Evolutionary conservation across 495 filamentous ascomycete genomes (phyloP).

Genomic region (Tuber brumale): DNA sequence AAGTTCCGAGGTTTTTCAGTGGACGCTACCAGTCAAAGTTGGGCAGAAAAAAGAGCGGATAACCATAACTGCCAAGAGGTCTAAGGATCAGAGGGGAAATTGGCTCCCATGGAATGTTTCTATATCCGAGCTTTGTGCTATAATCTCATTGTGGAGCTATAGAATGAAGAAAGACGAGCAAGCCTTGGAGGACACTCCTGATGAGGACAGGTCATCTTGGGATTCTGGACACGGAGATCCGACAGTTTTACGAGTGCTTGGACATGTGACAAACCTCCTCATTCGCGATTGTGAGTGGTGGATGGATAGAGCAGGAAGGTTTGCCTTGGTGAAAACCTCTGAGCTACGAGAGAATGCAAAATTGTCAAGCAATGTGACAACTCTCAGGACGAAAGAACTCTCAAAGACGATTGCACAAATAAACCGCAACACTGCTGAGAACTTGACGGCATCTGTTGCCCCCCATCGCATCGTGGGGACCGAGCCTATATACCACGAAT

Average conservation of each 20-base stretch:
- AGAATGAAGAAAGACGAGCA: constrained; percentile 6
- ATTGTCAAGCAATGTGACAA: neutral
- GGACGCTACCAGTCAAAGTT: constrained; percentile 3
- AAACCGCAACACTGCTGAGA: neutral
- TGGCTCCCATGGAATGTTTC: constrained; percentile 12
- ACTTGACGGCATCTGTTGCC: neutral
- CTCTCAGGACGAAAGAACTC: neutral
- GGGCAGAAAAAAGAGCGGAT: neutral
- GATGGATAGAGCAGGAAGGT: neutral
- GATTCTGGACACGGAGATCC: neutral
- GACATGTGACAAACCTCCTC: neutral
- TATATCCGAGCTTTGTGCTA: constrained; percentile 9
- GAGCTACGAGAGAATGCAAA: neutral
- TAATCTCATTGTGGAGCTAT: constrained; percentile 16
- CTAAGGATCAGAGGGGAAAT: neutral
- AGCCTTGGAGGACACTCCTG: neutral
- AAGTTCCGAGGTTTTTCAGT: neutral
- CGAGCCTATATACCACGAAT: neutral
- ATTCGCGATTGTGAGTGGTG: neutral
- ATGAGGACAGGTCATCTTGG: neutral
- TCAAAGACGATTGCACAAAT: neutral
- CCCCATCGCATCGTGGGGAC: neutral
- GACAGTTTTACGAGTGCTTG: neutral
- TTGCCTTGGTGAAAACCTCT: neutral
- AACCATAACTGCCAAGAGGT: neutral